Conservation (phyloP, 352 stramenopile species). For the Globisporangium carolinianum region DNA sequence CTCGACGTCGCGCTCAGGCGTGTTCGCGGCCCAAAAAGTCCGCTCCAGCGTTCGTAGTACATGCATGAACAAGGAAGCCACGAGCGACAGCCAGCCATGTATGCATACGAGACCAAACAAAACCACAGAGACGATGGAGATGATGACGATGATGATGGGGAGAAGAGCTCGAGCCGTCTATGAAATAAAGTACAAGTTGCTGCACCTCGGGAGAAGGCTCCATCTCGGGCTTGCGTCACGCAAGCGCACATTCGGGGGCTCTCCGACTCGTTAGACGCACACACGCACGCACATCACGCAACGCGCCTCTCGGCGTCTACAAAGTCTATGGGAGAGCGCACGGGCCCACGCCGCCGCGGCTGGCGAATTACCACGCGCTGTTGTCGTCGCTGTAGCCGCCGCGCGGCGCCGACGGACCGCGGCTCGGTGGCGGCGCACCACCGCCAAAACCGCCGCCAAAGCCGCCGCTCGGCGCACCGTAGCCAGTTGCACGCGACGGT, state of each 20-base stretch:
- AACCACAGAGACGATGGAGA: neutral
- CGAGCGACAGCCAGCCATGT: neutral
- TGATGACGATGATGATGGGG: neutral
- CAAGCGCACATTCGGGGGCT: neutral
- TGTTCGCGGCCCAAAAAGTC: conserved; percentile 2
- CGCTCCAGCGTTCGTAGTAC: too few species aligned
- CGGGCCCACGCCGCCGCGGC: neutral
- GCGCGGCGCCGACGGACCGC: conserved; percentile 21
- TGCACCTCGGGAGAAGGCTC: neutral
- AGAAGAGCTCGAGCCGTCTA: neutral
- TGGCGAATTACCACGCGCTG: conserved; percentile 77
- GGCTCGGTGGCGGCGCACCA: conserved; percentile 19
- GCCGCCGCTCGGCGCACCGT: conserved; percentile 24
- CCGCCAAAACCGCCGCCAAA: conserved; percentile 17
- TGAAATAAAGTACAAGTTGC: neutral
- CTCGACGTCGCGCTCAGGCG: conserved; percentile 37
- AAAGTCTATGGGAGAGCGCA: conserved; percentile 21
- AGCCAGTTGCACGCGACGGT: conserved; percentile 10
- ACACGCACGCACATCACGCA: conserved; percentile 7
- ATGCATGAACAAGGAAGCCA: neutral
- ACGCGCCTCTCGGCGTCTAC: conserved; percentile 9
- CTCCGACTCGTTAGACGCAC: conserved; percentile 14
- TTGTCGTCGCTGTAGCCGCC: conserved; percentile 68
- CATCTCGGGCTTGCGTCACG: neutral
- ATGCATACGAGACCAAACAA: neutral